These are phyloP conservation scores for Pistacia atlantica DNA, from an alignment of 345 rosid genomes.

Conservation along the genomic window DNA sequence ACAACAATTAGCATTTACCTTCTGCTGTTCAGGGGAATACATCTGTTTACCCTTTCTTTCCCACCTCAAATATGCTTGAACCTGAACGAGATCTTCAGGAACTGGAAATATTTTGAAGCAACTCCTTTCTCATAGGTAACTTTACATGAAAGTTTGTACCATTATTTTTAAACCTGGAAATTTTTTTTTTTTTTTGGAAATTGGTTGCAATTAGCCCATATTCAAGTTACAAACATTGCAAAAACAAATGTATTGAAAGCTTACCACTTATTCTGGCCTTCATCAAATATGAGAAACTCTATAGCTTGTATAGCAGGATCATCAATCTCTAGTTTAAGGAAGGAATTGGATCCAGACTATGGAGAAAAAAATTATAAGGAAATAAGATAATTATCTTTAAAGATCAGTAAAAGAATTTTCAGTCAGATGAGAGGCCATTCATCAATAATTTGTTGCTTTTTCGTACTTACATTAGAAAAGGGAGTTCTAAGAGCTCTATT, in stretches of 20 bases:
- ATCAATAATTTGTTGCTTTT: constrained; percentile 14
- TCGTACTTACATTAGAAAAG: constrained; percentile 64
- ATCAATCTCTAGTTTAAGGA: constrained; percentile 74
- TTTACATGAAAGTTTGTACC: constrained; percentile 81
- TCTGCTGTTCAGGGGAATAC: constrained; percentile 76
- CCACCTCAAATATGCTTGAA: constrained; percentile 95
- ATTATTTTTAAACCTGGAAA: constrained; percentile 80
- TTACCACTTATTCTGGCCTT: constrained; percentile 83
- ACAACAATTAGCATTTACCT: constrained; percentile 40
- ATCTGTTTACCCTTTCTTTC: constrained; percentile 94
- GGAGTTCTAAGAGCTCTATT: constrained; percentile 94
- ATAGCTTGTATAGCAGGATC: constrained; percentile 76
- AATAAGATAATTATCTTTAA: constrained; percentile 21
- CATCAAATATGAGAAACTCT: constrained; percentile 90
- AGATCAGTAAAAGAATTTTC: constrained; percentile 10
- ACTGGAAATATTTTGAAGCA: constrained; percentile 49
- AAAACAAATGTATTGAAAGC: constrained; percentile 27
- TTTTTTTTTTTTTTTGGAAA: neutral
- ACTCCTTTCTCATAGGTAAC: constrained; percentile 54
- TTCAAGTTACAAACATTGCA: constrained; percentile 5
- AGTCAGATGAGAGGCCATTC: constrained; percentile 13
- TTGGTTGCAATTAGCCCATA: constrained; percentile 14
- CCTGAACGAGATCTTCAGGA: constrained; percentile 96
- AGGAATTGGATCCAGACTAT: constrained; percentile 69
- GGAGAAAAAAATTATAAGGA: constrained; percentile 13